phyloP scores from a whole-genome alignment of 768 basidiomycete genomes.

The Amanita jacksonii region DNA sequence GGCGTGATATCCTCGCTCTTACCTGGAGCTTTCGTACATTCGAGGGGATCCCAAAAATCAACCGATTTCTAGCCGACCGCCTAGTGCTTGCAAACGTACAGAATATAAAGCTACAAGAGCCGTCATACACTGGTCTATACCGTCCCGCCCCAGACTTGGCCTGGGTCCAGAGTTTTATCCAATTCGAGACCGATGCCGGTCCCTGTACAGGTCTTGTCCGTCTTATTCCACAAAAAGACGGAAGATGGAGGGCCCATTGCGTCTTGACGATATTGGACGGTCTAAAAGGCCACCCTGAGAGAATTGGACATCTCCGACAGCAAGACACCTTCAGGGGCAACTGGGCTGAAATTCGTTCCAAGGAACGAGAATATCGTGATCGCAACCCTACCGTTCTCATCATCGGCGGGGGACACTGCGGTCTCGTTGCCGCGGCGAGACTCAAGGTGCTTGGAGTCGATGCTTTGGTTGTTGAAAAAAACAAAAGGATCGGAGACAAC shows the following conservation, averaged over 20 bases:
- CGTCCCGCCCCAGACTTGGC: constrained; percentile 40
- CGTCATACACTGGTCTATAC: constrained; percentile 17
- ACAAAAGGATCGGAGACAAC: constrained; percentile 47
- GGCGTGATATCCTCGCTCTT: constrained; percentile 53
- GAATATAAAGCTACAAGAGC: constrained; percentile 16
- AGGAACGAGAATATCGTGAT: constrained; percentile 36
- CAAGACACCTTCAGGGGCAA: constrained; percentile 37
- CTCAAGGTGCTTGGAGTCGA: constrained; percentile 49
- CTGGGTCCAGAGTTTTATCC: constrained; percentile 50
- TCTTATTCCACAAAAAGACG: constrained; percentile 34
- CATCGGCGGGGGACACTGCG: constrained; percentile 59
- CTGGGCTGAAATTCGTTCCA: constrained; percentile 40
- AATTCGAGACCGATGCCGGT: constrained; percentile 44
- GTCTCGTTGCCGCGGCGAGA: constrained; percentile 56
- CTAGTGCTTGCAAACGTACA: constrained; percentile 20
- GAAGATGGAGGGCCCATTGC: constrained; percentile 51
- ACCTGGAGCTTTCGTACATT: constrained; percentile 60
- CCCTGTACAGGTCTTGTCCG: constrained; percentile 42
- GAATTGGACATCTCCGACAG: constrained; percentile 35
- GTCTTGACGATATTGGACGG: constrained; percentile 51
- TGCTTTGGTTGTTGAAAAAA: constrained; percentile 58
- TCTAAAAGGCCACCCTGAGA: constrained; percentile 43
- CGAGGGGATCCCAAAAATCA: constrained; percentile 30
- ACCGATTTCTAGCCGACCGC: constrained; percentile 36
- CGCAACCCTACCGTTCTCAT: constrained; percentile 49